Evolutionary conservation across 805 yeast genomes (phyloP), one percentile per base, ranked within the genome.

Genomic region (Deakozyma indianensis): DNA sequence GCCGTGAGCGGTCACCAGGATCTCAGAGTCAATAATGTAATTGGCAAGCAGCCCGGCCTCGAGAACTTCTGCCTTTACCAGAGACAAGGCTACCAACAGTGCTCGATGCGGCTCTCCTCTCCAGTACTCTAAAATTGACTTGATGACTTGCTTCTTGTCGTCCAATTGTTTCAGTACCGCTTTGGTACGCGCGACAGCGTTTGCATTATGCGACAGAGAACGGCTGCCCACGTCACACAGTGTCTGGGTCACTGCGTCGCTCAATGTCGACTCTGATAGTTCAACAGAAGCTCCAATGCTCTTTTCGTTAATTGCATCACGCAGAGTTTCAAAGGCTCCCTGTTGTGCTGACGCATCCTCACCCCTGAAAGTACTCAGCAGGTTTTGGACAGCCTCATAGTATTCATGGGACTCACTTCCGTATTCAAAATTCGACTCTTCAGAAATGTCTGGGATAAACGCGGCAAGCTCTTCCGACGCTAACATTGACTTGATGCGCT

Each of bases 151-250:
- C 46, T 66, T 62, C 15, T 58, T 55, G 3, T 54, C 55, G 14
- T 51, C 51, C 5, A 46, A 44, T 20, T 29, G 35, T 22, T 45
- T 55, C 45, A 57, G 56, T 40, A 77, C 54, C 15, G 9, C 5
- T 5, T n/a, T 32, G 38, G 20, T 14, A n/a, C 38, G 38, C 11
- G 18, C 38, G 5, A 32, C 38, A 11, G 38, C 38, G 5, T 73
- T 75, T 49, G 74, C 75, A 32, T 80, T 78, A 55, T 82, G 87
- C 0, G 90, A 84, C 40, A 88, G 71, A 0, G 96, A 88, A 58
- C 96, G 74, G 42, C 86, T 80, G 14, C 97, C 96, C 47, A 86
- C 79, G 53, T 79, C 79, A 41, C 90, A 82, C 44, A 85, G 70
- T 0, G 81, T 69, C 56, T 32, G 38, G 24, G 47, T 47, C 25